Evolutionary conservation across 352 stramenopile species (phyloP), one percentile per base, ranked within the genome.

Genomic region (Globisporangium cystogenes): DNA sequence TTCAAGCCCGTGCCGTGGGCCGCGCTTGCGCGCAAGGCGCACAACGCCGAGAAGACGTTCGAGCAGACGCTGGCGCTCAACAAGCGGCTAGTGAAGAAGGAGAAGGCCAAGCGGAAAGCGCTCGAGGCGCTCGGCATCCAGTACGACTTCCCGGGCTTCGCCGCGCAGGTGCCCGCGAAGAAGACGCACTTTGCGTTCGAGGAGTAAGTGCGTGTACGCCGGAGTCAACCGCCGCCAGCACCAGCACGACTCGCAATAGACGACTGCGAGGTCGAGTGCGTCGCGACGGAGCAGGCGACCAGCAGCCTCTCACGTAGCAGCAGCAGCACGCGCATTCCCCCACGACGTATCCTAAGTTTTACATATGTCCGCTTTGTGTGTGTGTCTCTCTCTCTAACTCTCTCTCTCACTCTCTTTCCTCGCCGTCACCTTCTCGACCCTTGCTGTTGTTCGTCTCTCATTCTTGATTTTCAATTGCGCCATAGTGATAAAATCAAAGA

Each of bases 81-180:
- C 70, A 78, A 89, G 67, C 69, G 79, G 45, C 72, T 93, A 46
- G 60, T 95, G 51, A 54, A 63, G 37, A 90, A 89, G 68, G 84
- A 95, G 57, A 65, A 83, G 45, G 64, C 76, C 50, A 94, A 94
- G 67, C 81, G 86, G 47, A 72, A 88, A 48, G 76, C 73, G 56
- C 70, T 94, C 36, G 59, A 76, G 53, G 79, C 79, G 24, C 61
- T 90, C 14, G 86, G 86, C 48, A 93, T 96, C 48, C 75, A 94
- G 48, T 96, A 95, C 69, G 76, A 89, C 4, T 93, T 92, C 54
- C 73, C 73, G 4, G 83, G 83, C 47, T 91, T 90, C 62, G 67
- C 76, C 26, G 73, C 70, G 24, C 70, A 86, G 53, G 62, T 76
- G 53, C 76, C 80, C 12, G 68, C 69, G 35, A 93, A 91, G 72